Base-by-base conservation (phyloP, 345 rosid species). In the Aurinia saxatilis region DNA sequence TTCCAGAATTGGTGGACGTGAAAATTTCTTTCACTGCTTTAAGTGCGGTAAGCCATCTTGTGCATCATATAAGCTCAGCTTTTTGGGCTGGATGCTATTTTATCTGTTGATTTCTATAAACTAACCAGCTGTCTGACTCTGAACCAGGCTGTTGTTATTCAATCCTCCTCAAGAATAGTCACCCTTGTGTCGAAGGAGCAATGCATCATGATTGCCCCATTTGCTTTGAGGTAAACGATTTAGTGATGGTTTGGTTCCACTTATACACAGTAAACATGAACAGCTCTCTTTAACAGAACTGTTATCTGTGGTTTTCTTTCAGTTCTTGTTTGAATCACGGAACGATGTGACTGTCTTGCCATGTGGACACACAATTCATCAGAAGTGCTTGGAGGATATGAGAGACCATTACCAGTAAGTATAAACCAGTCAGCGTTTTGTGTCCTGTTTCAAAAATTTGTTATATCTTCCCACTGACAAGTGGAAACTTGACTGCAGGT, bases 181-280 rank as follows among this genome's bases (percentile, higher is more conserved):
- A 91, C 65, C 86, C 87, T 21, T 91, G 96, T 38, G 84, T 91
- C n/a, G 98, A 91, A 70, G 87, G 96, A 49, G 98, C 98, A n/a
- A 88, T 91, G 98, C 98, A 88, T 69, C 98, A 86, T 15, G 88
- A 88, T 39, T 91, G 98, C 44, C 95, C 96, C 11, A 85, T 91
- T 51, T 91, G 98, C 65, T 91, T 85, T 48, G 98, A 91, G 96
- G 98, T 91, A 73, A 38, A 19, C 11, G 30, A 27, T 2, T 44
- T 40, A 6, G 5, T 48, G 18, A 7, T 3, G 5, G 25, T 56
- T 6, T 23, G 16, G n/a, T 17, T 57, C 30, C 7, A 40, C 53
- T 38, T 48, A 23, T 30, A 9, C 40, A 23, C 5, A 0, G 31
- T 39, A 21, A 39, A 10, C 10, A 17, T 40, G 52, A 64, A 7